These are phyloP conservation scores for Paraphaeosphaeria sporulosa DNA, from an alignment of 2,329 filamentous ascomycete species.

Conservation along the genomic window DNA sequence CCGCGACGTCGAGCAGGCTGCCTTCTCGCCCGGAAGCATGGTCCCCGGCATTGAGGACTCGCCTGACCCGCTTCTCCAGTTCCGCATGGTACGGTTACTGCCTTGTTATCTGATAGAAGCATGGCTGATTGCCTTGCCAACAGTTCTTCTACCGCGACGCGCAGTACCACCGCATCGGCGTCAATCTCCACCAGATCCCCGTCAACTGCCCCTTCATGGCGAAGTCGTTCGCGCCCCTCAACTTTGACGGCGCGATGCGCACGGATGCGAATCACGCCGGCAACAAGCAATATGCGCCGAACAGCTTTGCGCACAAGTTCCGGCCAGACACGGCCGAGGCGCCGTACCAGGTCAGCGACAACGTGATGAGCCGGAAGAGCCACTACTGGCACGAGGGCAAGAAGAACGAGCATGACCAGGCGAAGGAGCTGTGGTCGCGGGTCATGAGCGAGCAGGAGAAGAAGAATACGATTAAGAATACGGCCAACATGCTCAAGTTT, in stretches of 20 bases:
- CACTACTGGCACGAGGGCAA: constrained; percentile 65
- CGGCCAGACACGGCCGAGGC: constrained; percentile 60
- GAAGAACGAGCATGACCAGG: constrained; percentile 60
- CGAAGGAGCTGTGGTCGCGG: constrained; percentile 56
- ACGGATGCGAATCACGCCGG: constrained; percentile 48
- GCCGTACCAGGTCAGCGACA: constrained; percentile 59
- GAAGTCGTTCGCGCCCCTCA: constrained; percentile 54
- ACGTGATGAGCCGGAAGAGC: constrained; percentile 59
- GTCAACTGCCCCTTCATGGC: constrained; percentile 58
- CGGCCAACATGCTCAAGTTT: constrained; percentile 54
- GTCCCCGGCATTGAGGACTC: constrained; percentile 70
- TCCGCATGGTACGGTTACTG: constrained; percentile 52
- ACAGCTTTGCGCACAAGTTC: constrained; percentile 62
- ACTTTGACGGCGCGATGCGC: no score
- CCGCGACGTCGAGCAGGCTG: constrained; percentile 72
- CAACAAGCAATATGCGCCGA: constrained; percentile 41
- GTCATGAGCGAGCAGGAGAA: constrained; percentile 58
- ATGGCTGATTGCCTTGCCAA: no score
- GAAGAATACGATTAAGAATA: constrained; percentile 59
- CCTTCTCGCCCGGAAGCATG: constrained; percentile 70
- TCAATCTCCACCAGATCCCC: constrained; percentile 58
- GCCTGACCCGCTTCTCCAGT: constrained; percentile 68
- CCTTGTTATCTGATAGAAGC: no score
- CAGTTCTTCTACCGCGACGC: constrained; percentile 45
- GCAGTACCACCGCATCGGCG: constrained; percentile 61